phyloP scores from a whole-genome alignment of 257 asterid species.

The Scutellaria galericulata region DNA sequence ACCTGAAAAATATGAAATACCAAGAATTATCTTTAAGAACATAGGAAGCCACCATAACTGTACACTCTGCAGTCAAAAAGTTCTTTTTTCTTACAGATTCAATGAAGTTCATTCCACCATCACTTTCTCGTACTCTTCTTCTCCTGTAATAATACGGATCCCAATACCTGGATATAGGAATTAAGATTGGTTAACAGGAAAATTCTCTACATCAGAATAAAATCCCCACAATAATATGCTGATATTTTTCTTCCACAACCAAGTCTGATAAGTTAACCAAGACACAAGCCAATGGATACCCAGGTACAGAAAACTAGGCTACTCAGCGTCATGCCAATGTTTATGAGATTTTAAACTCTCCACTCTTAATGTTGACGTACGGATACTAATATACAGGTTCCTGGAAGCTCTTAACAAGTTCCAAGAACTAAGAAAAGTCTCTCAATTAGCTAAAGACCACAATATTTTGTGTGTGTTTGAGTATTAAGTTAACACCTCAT shows the following conservation, averaged over 20 bases:
- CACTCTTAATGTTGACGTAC: not conserved
- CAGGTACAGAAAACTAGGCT: slow-evolving; percentile 11
- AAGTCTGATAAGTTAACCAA: slow-evolving; percentile 26
- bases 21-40: slow-evolving; percentile 10
- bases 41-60: slow-evolving; percentile 33
- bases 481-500: slow-evolving; percentile 4
- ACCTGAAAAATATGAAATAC: slow-evolving; percentile 59
- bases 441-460: slow-evolving; percentile 20
- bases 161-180: slow-evolving; percentile 74
- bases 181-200: slow-evolving; percentile 27
- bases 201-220: slow-evolving; percentile 21
- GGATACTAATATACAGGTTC: slow-evolving; percentile 1
- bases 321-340: slow-evolving; percentile 13
- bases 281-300: slow-evolving; percentile 17
- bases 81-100: slow-evolving; percentile 71
- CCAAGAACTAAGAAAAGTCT: not conserved
- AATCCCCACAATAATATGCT: slow-evolving; percentile 22
- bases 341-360: slow-evolving; percentile 19
- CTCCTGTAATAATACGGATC: slow-evolving; percentile 94
- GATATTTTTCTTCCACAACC: slow-evolving; percentile 29
- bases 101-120: slow-evolving; percentile 84
- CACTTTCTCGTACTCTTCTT: slow-evolving; percentile 56
- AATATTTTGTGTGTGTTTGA: not conserved
- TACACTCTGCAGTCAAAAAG: slow-evolving; percentile 22
- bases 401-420: slow-evolving; percentile 1